Base-by-base conservation (phyloP, 768 basidiomycete species). In the Suillus fuscotomentosus region DNA sequence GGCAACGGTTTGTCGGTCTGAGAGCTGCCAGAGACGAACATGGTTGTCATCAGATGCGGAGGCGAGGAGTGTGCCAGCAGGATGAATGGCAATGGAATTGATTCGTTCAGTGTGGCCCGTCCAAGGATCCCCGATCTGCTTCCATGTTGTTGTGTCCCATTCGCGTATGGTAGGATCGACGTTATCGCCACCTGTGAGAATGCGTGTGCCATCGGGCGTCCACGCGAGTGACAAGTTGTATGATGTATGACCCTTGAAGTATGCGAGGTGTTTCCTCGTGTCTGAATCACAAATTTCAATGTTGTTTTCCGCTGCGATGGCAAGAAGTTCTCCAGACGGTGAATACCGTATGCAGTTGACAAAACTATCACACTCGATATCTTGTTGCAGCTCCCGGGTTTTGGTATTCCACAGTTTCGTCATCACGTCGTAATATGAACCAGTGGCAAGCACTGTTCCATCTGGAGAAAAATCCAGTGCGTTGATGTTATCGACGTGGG, bases 221-320 rank as follows among this genome's bases (percentile, higher is more conserved):
- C 50, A 51, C 1, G 50, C 22, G 7, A 51, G 50, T 27, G 24
- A 51, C 3, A 1, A n/a, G 3, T 20, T 42, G 3, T 3, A 9
- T 22, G 6, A 15, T 15, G 1, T 51, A 8, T 22, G 27, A 51
- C 0, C 24, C 8, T 51, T 17, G 15, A 48, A 48, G 22, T 22
- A 22, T 22, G 47, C 8, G 15, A 51, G 7, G 50, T 3, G 7
- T 51, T 51, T 9, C 50, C 50, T 51, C 7, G 50, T 51, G 27
- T 27, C 7, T 17, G 9, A 17, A 31, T 15, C 8, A 7, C 10
- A 51, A 1, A 51, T 51, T 31, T 51, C 6, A 1, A 51, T 17
- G 4, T 51, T 14, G 22, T 2, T 0, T 0, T 4, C 0, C 15
- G 50, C 9, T 24, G 50, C 15, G 4, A 51, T 9, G 14, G 50